These are phyloP conservation scores for Teratosphaeria pseudoeucalypti DNA, from an alignment of 2,329 filamentous ascomycete species.

Conservation along the genomic window DNA sequence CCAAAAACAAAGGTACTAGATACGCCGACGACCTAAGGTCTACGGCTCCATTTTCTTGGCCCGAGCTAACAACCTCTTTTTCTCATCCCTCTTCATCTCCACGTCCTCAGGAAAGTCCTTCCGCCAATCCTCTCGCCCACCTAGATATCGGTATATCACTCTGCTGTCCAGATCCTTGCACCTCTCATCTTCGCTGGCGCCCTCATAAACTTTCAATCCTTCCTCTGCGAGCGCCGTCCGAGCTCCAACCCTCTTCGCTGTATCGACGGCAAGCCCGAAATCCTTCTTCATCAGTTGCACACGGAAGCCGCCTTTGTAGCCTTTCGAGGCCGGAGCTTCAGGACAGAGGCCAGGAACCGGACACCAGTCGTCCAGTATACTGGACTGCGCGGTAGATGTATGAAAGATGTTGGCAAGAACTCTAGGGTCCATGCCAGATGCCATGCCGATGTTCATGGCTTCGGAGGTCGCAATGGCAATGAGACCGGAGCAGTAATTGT, in stretches of 20 bases:
- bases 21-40: neutral
- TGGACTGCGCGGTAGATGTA: conserved; percentile 42
- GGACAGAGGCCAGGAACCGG: conserved; percentile 42
- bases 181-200: conserved; percentile 39
- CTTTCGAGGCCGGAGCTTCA: conserved; percentile 38
- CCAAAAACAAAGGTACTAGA: neutral
- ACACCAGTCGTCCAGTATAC: conserved; percentile 42
- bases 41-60: conserved; percentile 12
- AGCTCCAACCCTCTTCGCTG: conserved; percentile 43
- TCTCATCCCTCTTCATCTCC: conserved; percentile 21
- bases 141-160: conserved; percentile 48
- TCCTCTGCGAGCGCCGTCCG: conserved; percentile 40
- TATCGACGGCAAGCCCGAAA: conserved; percentile 44
- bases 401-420: conserved; percentile 43
- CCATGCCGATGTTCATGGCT: conserved; percentile 51
- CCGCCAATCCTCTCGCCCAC: conserved; percentile 43
- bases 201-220: conserved; percentile 43
- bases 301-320: conserved; percentile 46
- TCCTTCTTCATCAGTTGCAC: conserved; percentile 53
- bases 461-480: conserved; percentile 50
- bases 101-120: conserved; percentile 17
- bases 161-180: conserved; percentile 47
- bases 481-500: conserved; percentile 51
- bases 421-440: conserved; percentile 44
- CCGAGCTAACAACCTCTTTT: conserved; percentile 12